Evolutionary conservation across 345 rosid genomes (phyloP).

Genomic region (Erucastrum elatum): DNA sequence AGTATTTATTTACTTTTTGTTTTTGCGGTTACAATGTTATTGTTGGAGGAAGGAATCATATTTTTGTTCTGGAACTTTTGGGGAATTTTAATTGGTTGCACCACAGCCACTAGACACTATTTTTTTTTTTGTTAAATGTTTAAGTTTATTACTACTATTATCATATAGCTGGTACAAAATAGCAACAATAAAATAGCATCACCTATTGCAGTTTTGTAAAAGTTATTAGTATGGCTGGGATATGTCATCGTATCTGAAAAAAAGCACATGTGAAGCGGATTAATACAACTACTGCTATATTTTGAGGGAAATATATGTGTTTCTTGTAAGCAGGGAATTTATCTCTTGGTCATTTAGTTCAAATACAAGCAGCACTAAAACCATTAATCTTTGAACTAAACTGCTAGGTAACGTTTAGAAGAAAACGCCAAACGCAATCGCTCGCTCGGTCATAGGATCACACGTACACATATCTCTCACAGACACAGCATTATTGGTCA

Average conservation of each 20-base stretch:
- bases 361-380: background rate
- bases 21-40: background rate
- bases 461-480: slow-evolving; percentile 25
- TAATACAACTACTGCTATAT: too few species aligned
- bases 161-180: background rate
- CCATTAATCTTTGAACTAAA: background rate
- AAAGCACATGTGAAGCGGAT: background rate
- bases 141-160: background rate
- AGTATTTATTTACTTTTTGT: background rate
- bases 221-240: background rate
- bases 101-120: background rate
- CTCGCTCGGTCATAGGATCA: slow-evolving; percentile 27
- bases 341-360: background rate
- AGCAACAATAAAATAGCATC: background rate
- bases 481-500: slow-evolving; percentile 30
- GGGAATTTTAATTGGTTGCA: slow-evolving; percentile 7
- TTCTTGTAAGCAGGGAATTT: background rate
- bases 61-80: background rate
- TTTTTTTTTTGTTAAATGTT: background rate
- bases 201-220: background rate
- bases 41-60: background rate
- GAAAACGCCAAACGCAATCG: slow-evolving; percentile 25
- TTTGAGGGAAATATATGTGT: background rate
- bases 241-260: background rate
- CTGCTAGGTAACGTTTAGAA: background rate